These are phyloP conservation scores for Heterobasidion irregulare DNA, from an alignment of 1,284 basidiomycete genomes.

Conservation along the genomic window DNA sequence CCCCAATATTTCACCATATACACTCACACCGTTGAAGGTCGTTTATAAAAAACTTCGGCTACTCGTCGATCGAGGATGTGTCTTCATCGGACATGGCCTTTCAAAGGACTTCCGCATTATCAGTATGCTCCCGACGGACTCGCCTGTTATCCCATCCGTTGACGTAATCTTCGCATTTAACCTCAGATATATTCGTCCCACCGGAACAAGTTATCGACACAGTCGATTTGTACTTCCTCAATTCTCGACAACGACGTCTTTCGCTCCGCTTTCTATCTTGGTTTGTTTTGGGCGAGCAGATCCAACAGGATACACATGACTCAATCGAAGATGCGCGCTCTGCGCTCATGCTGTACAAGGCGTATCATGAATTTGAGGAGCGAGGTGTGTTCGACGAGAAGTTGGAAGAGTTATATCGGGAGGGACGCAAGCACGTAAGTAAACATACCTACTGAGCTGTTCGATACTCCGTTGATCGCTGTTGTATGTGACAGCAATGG, in stretches of 20 bases:
- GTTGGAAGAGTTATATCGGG: slow-evolving; percentile 75
- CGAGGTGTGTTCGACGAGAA: slow-evolving; percentile 81
- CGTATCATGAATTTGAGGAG: slow-evolving; percentile 73
- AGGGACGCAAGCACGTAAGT: slow-evolving; percentile 59
- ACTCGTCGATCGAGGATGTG: slow-evolving; percentile 90
- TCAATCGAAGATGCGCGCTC: slow-evolving; percentile 94
- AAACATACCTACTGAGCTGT: neutral
- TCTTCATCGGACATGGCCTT: slow-evolving; percentile 97
- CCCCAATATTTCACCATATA: slow-evolving; percentile 75
- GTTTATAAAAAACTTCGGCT: slow-evolving; percentile 98
- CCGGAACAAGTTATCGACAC: slow-evolving; percentile 95
- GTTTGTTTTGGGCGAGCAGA: slow-evolving; percentile 86
- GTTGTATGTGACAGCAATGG: neutral
- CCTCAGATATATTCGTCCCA: slow-evolving; percentile 88
- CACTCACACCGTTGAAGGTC: slow-evolving; percentile 89
- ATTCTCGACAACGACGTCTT: slow-evolving; percentile 76
- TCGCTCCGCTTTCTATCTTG: slow-evolving; percentile 93
- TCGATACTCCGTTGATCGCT: neutral
- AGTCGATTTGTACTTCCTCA: slow-evolving; percentile 88
- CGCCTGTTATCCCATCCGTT: neutral
- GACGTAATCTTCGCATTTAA: neutral
- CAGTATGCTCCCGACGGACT: slow-evolving; percentile 46
- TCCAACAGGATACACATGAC: slow-evolving; percentile 92
- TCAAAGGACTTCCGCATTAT: slow-evolving; percentile 99
- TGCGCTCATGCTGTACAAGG: slow-evolving; percentile 82